Percentiles rank a stretch among this genome's conserved stretches.
Conservation (phyloP, 2,329 filamentous ascomycete genomes). For the Alternaria burnsii region DNA sequence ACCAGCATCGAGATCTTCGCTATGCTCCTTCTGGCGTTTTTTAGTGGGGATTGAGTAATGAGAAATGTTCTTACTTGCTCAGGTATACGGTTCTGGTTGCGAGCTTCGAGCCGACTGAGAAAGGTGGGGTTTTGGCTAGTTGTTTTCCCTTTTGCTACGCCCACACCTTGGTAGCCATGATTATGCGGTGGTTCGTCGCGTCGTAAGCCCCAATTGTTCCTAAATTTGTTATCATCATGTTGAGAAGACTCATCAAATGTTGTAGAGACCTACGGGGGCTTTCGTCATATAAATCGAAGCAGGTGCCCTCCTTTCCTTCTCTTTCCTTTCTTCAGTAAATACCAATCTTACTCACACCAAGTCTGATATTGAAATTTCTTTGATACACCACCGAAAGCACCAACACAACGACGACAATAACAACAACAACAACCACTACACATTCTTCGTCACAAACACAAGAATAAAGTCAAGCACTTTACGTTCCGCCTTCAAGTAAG, state of each 20-base stretch:
- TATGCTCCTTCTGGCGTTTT: too few species aligned
- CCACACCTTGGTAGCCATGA: not conserved
- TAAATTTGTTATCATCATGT: not conserved
- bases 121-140: not conserved
- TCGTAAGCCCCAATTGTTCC: not conserved
- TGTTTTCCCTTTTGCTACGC: not conserved
- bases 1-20: too few species aligned
- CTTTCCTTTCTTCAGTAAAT: not conserved
- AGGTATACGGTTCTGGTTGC: not conserved
- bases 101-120: not conserved
- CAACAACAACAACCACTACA: not conserved
- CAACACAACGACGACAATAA: not conserved
- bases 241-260: not conserved
- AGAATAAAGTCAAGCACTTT: constrained; percentile 2
- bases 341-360: not conserved
- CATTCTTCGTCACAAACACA: not conserved
- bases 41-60: not conserved
- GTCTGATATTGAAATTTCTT: not conserved
- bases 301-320: not conserved
- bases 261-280: not conserved
- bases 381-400: not conserved
- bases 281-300: not conserved
- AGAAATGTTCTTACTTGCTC: not conserved
- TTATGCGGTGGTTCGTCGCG: not conserved
- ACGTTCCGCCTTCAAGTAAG: constrained; percentile 5